Evolutionary conservation across 108 stramenopile species (phyloP), one percentile per base, ranked within the genome.

Genomic region (Nitzschia sp.): DNA sequence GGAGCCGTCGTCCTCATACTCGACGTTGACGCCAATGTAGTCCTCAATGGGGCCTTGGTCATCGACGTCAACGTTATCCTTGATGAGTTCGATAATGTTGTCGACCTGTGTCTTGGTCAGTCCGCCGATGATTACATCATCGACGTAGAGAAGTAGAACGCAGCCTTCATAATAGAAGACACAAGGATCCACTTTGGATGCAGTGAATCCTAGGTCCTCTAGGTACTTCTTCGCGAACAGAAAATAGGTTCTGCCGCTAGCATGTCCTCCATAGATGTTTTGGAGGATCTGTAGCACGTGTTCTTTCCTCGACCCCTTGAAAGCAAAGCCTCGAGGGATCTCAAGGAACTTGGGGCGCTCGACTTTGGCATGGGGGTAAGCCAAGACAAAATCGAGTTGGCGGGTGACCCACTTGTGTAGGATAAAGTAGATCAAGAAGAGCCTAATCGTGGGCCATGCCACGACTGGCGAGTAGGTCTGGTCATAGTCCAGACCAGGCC

Each of bases 331-430:
- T 29, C 28, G 18, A 4, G 64, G 64, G 9, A 65, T 26, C 17
- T 48, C 11, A 24, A 54, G 11, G n/a, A 23, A 54, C 53, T 23
- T 54, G 5, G 18, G n/a, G 21, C 53, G 6, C n/a, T 8, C 15
- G n/a, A 54, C 53, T n/a, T 24, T 8, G 18, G 53, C 53, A n/a
- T 54, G 61, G 4, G 34, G 26, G 36, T 23, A 62, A 4, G 85
- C 85, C 29, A 69, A 59, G 1, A 83, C 73, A 61, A 59, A 87
- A 48, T 87, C 82, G 6, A 79, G 19, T 48, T 87, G 82, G 30
- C 60, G 49, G 4, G 81, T 76, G 13, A 70, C 3, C 72, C 77
- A 76, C 9, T 38, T 27, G 49, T 66, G 59, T 6, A 72, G 23
- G 2, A 60, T 28, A 2, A 56, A 46, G 5, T 79, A 33, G 0